Evolutionary conservation across 73 alveolate species (phyloP).

Genomic region (Breviolum minutum): DNA sequence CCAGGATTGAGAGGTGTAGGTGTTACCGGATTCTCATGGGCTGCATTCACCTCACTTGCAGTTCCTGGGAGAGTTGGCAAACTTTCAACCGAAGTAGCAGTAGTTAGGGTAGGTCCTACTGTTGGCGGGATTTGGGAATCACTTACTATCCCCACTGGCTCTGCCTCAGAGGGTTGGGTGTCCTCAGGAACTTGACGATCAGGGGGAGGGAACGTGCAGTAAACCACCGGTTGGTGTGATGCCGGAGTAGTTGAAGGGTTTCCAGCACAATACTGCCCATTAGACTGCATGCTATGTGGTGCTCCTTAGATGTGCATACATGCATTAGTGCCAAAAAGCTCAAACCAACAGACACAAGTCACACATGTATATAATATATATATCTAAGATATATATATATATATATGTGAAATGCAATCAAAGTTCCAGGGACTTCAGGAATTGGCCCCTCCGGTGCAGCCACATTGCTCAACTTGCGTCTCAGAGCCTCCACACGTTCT

Average conservation of each 20-base stretch:
- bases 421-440: conserved; percentile 9
- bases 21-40: not conserved
- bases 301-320: conserved; percentile 42
- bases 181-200: not conserved
- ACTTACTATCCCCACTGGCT: not conserved
- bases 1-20: not conserved
- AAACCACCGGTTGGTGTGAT: not conserved
- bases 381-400: not conserved
- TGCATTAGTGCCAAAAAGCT: not conserved
- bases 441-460: not conserved
- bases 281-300: not conserved
- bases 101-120: too few relatives aligned
- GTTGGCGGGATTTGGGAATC: conserved; percentile 31
- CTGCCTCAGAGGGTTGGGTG: not conserved
- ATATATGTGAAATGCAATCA: not conserved
- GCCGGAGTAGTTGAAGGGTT: not conserved
- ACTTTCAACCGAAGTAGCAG: not conserved
- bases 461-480: not conserved
- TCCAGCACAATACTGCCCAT: conserved; percentile 6
- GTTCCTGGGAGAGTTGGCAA: conserved; percentile 27
- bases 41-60: not conserved
- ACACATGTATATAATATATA: too few relatives aligned
- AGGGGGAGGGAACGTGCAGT: not conserved
- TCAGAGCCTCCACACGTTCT: conserved; percentile 11
- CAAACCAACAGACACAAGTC: too few relatives aligned